Evolutionary conservation across 108 stramenopile genomes (phyloP).

Genomic region (Skeletonema potamos): DNA sequence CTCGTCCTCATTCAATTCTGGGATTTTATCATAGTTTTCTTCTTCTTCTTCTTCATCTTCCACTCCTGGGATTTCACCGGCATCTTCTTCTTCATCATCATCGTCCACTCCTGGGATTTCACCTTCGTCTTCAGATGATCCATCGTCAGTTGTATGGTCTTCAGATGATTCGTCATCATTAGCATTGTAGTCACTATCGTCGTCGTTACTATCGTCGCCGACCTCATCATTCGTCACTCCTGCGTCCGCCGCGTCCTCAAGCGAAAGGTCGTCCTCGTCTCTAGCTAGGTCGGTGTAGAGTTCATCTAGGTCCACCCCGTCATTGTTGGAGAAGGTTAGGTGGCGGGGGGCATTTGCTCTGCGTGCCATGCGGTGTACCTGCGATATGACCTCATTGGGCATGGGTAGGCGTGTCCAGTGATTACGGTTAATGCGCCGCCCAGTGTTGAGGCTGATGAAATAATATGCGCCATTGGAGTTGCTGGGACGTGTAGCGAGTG

Average conservation of each 20-base stretch:
- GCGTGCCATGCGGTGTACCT: neutral
- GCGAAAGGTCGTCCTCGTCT: neutral
- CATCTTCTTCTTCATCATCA: too few relatives aligned
- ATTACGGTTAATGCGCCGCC: neutral
- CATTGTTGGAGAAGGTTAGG: neutral
- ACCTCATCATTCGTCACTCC: neutral
- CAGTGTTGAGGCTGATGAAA: neutral
- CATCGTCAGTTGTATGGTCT: slow-evolving; percentile 58
- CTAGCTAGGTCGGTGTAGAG: neutral
- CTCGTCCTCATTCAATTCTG: too few relatives aligned
- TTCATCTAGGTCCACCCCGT: neutral
- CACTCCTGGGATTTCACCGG: too few relatives aligned
- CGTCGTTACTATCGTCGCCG: neutral
- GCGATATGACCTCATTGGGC: slow-evolving; percentile 21
- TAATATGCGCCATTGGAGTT: neutral
- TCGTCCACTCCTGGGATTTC: too few relatives aligned
- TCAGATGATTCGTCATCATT: slow-evolving; percentile 84
- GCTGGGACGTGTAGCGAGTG: slow-evolving; percentile 28
- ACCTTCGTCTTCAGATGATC: too few relatives aligned
- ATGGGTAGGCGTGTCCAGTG: slow-evolving; percentile 35
- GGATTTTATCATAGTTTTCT: too few relatives aligned
- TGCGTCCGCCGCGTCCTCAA: neutral
- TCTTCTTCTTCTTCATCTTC: too few relatives aligned
- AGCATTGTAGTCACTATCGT: slow-evolving; percentile 45
- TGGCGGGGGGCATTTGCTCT: neutral